These are phyloP conservation scores for Backusella luteola DNA, from an alignment of 192 early-diverging fungal genomes.

Conservation along the genomic window DNA sequence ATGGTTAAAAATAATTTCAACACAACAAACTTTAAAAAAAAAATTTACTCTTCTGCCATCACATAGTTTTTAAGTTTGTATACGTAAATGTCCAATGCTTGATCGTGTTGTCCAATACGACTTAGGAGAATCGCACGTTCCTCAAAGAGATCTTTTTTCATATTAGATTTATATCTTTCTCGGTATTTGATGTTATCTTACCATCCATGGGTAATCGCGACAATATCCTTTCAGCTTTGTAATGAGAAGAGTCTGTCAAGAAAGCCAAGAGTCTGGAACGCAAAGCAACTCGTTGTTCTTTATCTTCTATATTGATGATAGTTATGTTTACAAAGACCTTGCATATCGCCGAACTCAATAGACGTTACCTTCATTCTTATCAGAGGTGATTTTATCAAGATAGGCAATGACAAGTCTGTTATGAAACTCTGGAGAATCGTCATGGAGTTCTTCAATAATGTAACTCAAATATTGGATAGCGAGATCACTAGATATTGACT, in stretches of 20 bases:
- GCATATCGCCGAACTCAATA: neutral
- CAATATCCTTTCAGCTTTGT: conserved; percentile 76
- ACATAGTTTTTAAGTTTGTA: conserved; percentile 71
- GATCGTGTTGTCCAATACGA: conserved; percentile 81
- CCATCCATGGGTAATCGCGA: conserved; percentile 71
- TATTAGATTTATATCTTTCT: neutral
- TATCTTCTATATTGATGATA: neutral
- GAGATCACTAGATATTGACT: conserved; percentile 60
- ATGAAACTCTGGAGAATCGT: conserved; percentile 70
- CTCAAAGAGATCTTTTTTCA: conserved; percentile 63
- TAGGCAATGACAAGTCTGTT: conserved; percentile 82
- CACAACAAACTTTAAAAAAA: neutral
- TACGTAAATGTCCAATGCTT: conserved; percentile 81
- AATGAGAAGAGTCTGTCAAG: conserved; percentile 65
- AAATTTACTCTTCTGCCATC: conserved; percentile 62
- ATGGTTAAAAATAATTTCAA: neutral
- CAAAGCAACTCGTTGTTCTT: neutral
- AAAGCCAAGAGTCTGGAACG: conserved; percentile 57
- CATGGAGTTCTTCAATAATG: conserved; percentile 69
- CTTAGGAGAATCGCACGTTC: conserved; percentile 81
- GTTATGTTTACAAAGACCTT: conserved; percentile 7
- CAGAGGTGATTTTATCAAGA: conserved; percentile 56
- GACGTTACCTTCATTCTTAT: neutral
- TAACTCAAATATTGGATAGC: conserved; percentile 79
- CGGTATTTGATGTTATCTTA: conserved; percentile 19